Evolutionary conservation across 2,329 filamentous ascomycete genomes (phyloP), one percentile per base, ranked within the genome.

Genomic region (Aspergillus unguis): DNA sequence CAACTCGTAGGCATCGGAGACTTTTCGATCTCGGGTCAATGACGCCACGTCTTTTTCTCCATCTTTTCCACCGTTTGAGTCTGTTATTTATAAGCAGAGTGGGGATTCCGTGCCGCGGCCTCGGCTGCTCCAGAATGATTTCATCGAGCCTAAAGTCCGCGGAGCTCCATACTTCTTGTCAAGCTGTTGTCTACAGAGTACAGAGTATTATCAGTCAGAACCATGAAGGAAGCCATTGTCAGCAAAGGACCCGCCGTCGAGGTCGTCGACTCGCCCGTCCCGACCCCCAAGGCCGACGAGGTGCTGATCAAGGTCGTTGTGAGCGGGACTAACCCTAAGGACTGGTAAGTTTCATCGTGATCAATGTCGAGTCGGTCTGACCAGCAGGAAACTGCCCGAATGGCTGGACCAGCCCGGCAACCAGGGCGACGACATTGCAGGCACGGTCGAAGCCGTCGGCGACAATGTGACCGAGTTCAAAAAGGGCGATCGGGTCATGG

Each of bases 401-500:
- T 53, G 46, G 46, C 23, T 46, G 17, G 44, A 36, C 29, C 27
- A 43, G 3, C 40, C 45, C 25, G 52, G 52, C 3, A 57, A 57
- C 29, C 41, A 50, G 8, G 55, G 52, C 31, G 77, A 80, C 57
- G 78, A 80, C 57, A 77, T 80, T 43, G 76, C 77, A 0, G 76
- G 76, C 27, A 72, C 74, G 35, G 73, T 83, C 4, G 72, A 80
- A 58, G 62, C 67, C 35, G 75, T 82, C 11, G 80, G 80, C 5
- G 61, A 70, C 9, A 70, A 75, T 40, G 79, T 83, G 4, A 74
- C 68, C 32, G 79, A 81, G 52, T 83, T 83, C 72, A 76, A 77
- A 50, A 67, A 71, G 2, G 82, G 82, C 17, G 81, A 84, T 58
- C 73, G 79, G 4, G 81, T 85, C 1, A 78, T 68, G 0, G 71